Percentiles rank a stretch among this genome's conserved stretches.
Conservation (phyloP, 2,329 filamentous ascomycete species). For the Chaetothyriales sp. region DNA sequence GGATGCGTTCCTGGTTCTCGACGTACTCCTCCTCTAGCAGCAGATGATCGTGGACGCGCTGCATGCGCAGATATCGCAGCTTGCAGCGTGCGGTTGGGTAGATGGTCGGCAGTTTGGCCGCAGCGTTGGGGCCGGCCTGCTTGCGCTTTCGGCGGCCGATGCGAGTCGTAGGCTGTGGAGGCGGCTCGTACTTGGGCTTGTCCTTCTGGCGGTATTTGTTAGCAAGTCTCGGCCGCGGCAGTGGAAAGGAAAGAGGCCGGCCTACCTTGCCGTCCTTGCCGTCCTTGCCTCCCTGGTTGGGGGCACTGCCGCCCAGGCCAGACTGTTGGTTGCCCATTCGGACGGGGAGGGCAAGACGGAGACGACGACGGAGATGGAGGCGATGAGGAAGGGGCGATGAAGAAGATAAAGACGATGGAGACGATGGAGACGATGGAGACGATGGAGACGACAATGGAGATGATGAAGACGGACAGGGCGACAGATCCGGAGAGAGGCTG, state of each 20-base stretch:
- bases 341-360: neutral
- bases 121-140: constrained; percentile 79
- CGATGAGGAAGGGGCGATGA: neutral
- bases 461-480: too few relatives aligned
- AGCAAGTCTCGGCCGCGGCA: constrained; percentile 2
- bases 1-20: constrained; percentile 91
- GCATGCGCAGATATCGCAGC: constrained; percentile 91
- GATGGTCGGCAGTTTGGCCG: constrained; percentile 85
- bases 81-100: constrained; percentile 97
- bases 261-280: constrained; percentile 61
- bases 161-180: constrained; percentile 88
- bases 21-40: constrained; percentile 97
- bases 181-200: constrained; percentile 99
- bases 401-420: too few relatives aligned
- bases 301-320: constrained; percentile 61
- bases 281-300: constrained; percentile 61
- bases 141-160: constrained; percentile 98
- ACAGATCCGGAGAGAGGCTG: neutral
- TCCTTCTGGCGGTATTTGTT: constrained; percentile 59
- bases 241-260: neutral
- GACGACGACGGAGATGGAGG: neutral
- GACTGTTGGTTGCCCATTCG: constrained; percentile 49
- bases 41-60: constrained; percentile 94
- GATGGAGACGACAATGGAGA: too few relatives aligned
- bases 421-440: too few relatives aligned